Percentiles rank a stretch among this genome's conserved stretches.
Conservation (phyloP, 1,284 basidiomycete genomes). For the Boletus mariae region DNA sequence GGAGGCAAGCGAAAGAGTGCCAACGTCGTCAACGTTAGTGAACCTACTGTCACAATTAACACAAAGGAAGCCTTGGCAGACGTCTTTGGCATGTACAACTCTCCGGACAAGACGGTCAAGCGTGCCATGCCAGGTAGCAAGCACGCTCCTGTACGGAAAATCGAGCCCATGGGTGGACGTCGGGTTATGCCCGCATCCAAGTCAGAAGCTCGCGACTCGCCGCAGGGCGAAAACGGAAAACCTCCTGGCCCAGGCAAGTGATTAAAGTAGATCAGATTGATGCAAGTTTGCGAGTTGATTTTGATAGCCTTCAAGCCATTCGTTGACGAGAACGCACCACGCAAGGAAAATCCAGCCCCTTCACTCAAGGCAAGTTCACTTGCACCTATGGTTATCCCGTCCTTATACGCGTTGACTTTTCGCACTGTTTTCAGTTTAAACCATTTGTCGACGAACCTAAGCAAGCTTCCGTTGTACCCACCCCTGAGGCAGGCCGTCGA, state of each 20-base stretch:
- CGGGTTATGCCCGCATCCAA: constrained; percentile 15
- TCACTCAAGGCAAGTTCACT: constrained; percentile 43
- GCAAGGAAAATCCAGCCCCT: constrained; percentile 46
- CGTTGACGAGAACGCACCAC: constrained; percentile 54
- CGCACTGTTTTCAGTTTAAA: constrained; percentile 36
- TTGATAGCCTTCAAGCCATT: constrained; percentile 52
- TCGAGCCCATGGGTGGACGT: constrained; percentile 44
- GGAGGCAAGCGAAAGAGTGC: constrained; percentile 39
- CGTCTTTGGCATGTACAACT: constrained; percentile 92
- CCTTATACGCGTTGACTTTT: neutral
- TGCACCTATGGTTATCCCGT: neutral
- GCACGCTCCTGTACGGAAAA: constrained; percentile 62
- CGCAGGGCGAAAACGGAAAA: constrained; percentile 37
- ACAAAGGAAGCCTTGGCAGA: constrained; percentile 91
- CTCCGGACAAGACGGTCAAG: constrained; percentile 72
- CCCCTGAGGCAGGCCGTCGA: constrained; percentile 33
- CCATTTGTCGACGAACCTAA: constrained; percentile 45
- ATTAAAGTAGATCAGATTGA: constrained; percentile 5
- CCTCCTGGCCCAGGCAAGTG: constrained; percentile 41
- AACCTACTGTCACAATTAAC: constrained; percentile 76
- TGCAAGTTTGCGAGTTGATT: neutral
- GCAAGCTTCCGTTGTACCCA: constrained; percentile 21
- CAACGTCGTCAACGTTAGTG: constrained; percentile 23
- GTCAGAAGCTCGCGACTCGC: constrained; percentile 32
- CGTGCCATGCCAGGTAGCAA: constrained; percentile 56